A percentile compares a stretch with the other conserved stretches of the same genome.
phyloP scores from a whole-genome alignment of 2,329 filamentous ascomycete genomes.

The Neofusicoccum kwambonambiense region DNA sequence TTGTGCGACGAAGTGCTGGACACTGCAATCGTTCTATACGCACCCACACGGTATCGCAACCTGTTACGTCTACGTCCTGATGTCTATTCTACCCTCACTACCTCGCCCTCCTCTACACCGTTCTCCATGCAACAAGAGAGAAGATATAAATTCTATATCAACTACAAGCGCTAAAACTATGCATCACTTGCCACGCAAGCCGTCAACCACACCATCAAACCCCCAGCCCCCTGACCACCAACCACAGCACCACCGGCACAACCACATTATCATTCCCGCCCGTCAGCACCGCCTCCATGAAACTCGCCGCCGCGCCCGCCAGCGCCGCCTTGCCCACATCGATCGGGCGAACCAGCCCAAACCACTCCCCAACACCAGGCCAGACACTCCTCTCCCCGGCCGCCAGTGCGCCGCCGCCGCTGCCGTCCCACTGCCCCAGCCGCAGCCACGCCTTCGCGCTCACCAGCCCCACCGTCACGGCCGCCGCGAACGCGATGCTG shows the following conservation, averaged over 20 bases:
- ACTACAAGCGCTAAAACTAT: not conserved
- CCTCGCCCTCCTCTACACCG: too few relatives aligned
- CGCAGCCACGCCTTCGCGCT: constrained; percentile 71
- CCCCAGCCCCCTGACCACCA: constrained; percentile 77
- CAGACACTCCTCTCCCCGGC: constrained; percentile 43
- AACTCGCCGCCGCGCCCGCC: constrained; percentile 77
- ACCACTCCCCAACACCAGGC: constrained; percentile 21
- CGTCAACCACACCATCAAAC: constrained; percentile 30
- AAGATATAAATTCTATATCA: not conserved
- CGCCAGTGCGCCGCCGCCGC: constrained; percentile 17
- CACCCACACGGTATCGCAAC: too few relatives aligned
- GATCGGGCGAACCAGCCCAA: constrained; percentile 29
- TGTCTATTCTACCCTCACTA: too few relatives aligned
- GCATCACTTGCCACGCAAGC: not conserved
- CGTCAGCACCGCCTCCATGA: constrained; percentile 92
- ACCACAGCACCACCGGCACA: constrained; percentile 89
- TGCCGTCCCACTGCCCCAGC: constrained; percentile 66
- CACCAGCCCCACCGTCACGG: constrained; percentile 73
- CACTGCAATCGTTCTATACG: too few relatives aligned
- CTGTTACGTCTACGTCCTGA: too few relatives aligned
- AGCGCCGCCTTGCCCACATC: constrained; percentile 58
- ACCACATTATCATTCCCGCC: constrained; percentile 98
- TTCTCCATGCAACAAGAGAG: too few relatives aligned
- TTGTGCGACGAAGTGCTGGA: too few relatives aligned
- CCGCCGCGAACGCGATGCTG: constrained; percentile 72